Percentiles rank a stretch among this genome's conserved stretches.
Evolutionary conservation across 2,329 filamentous ascomycete genomes (phyloP).

Genomic region (Huntiella decipiens): DNA sequence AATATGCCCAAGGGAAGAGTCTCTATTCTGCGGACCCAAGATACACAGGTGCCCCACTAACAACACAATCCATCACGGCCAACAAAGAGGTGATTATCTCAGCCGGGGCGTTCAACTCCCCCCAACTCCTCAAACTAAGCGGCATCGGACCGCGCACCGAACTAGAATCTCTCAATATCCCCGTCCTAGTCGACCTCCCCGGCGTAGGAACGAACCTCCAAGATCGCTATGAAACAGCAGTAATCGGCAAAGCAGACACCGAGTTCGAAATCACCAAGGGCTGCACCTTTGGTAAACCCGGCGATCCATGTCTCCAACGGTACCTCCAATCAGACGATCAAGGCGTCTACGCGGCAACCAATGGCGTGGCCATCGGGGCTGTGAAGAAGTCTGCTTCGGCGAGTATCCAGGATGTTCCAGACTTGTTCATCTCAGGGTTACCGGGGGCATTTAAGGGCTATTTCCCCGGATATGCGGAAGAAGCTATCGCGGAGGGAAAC

Average conservation of each 20-base stretch:
- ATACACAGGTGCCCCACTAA: constrained; percentile 15
- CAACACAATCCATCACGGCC: constrained; percentile 14
- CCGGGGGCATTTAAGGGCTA: constrained; percentile 35
- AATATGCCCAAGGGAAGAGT: constrained; percentile 13
- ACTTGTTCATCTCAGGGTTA: constrained; percentile 34
- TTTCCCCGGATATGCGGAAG: constrained; percentile 32
- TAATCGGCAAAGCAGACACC: constrained; percentile 15
- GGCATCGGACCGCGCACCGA: constrained; percentile 27
- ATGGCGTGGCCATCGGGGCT: constrained; percentile 11
- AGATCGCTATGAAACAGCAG: constrained; percentile 24
- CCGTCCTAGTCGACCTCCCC: constrained; percentile 24
- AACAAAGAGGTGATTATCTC: constrained; percentile 30
- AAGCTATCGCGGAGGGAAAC: constrained; percentile 23
- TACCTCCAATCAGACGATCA: neutral
- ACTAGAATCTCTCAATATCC: constrained; percentile 25
- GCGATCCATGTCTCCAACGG: constrained; percentile 4
- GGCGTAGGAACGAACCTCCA: constrained; percentile 30
- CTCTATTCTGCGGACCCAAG: constrained; percentile 18
- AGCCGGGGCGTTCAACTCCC: constrained; percentile 30
- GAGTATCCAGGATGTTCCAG: constrained; percentile 21
- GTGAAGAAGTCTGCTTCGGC: constrained; percentile 10
- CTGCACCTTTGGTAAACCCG: constrained; percentile 5
- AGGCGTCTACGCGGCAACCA: constrained; percentile 7
- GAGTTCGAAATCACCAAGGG: neutral
- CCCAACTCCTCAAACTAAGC: constrained; percentile 31